Base-by-base conservation (phyloP, 139 green algal genomes). In the Penium margaritaceum region DNA sequence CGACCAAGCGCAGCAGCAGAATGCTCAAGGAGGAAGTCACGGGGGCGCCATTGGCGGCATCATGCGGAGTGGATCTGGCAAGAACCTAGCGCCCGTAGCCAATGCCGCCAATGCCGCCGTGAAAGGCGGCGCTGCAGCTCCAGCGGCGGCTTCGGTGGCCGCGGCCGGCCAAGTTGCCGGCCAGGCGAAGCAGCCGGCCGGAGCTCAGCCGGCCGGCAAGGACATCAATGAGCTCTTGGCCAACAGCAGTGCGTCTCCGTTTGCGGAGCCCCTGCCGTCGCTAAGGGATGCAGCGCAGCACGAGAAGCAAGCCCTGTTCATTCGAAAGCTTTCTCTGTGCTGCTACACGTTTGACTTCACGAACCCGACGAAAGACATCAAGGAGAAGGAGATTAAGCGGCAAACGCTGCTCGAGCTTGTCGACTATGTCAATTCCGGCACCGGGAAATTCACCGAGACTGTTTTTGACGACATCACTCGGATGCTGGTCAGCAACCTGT, bases 301-400 rank as follows among this genome's bases (percentile, higher is more conserved):
- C 7, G 91, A 97, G 60, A 90, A 92, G 81, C 93, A 97, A 85
- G 73, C 77, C 35, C 85, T 99, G 1, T 97, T 99, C 75, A 85
- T 95, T 36, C 89, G 89, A 69, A 99, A 99, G 86, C 89, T 99
- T 60, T 89, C 96, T 67, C 80, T 97, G 6, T 99, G 94, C 81
- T 84, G 84, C 60, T 95, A 94, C 74, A 89, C 87, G 19, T 99
- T 99, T 81, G 94, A 98, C 72, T 97, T 99, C 69, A 87, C 81
- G 12, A 90, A 98, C 80, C 81, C 88, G 24, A 84, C 83, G 17
- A 85, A 87, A 62, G 69, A 92, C 63, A 88, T 95, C 41, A 83
- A 88, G 67, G 95, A 99, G 81, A 99, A 99, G 81, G 95, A 99
- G 85, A 90, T 98, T 38, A 99, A 99, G 83, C 84, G 95, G 43